A percentile compares a stretch with the other conserved stretches of the same genome.
Evolutionary conservation across 148 eudicot species (phyloP).

Genomic region (Heliosperma pusillum): DNA sequence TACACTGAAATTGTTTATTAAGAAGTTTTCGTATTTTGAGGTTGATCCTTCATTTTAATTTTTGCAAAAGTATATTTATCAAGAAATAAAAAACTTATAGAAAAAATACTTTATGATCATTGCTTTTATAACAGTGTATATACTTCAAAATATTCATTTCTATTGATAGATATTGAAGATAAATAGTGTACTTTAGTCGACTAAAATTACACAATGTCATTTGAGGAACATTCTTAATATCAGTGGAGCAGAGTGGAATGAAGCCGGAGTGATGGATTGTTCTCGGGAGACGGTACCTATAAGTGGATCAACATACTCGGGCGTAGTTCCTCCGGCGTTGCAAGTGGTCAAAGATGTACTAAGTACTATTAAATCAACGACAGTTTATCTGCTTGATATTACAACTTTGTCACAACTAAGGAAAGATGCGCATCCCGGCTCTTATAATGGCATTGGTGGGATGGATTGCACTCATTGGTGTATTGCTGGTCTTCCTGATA

Average conservation of each 20-base stretch:
- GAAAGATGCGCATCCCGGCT: conserved; percentile 58
- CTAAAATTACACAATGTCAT: no score
- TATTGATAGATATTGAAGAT: no score
- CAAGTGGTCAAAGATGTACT: conserved; percentile 41
- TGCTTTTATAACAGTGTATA: no score
- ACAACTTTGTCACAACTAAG: conserved; percentile 51
- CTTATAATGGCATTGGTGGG: conserved; percentile 29
- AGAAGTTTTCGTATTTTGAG: no score
- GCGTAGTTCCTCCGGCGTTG: conserved; percentile 29
- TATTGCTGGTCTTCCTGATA: conserved; percentile 61
- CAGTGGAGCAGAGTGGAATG: conserved; percentile 60
- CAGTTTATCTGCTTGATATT: conserved; percentile 43
- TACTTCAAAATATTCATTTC: no score
- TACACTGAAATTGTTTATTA: no score
- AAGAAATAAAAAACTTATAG: no score
- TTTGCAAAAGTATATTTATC: no score
- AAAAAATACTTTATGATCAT: no score
- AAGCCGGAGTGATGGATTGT: conserved; percentile 35
- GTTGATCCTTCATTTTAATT: no score
- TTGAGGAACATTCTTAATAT: no score
- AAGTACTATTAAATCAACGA: conserved; percentile 28
- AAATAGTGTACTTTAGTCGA: no score
- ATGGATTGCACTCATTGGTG: conserved; percentile 76
- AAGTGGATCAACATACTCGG: conserved; percentile 29
- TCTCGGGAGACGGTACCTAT: conserved; percentile 39